These are phyloP conservation scores for Monilinia fructicola DNA, from an alignment of 2,329 filamentous ascomycete genomes.

Conservation along the genomic window DNA sequence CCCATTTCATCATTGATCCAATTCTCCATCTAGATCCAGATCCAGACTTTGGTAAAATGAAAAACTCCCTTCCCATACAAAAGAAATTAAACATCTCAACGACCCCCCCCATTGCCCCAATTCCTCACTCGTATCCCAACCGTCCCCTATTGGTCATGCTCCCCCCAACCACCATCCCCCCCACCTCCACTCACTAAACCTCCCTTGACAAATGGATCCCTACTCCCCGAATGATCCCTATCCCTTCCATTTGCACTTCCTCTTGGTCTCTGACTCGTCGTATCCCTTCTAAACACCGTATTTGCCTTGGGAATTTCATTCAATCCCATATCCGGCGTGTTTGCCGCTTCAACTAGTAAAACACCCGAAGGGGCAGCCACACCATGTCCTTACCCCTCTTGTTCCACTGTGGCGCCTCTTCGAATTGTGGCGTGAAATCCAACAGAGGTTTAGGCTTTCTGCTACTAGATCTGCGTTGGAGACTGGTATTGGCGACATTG, in stretches of 20 bases:
- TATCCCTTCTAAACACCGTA: conserved; percentile 36
- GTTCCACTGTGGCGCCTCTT: conserved; percentile 60
- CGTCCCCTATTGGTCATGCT: not conserved
- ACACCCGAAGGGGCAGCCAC: conserved; percentile 46
- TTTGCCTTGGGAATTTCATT: conserved; percentile 28
- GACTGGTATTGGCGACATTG: conserved; percentile 15
- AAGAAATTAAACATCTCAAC: not conserved
- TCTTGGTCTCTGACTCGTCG: conserved; percentile 16
- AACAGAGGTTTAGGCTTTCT: conserved; percentile 57
- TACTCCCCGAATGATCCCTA: conserved; percentile 17
- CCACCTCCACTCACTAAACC: conserved; percentile 23
- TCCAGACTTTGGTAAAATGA: too few relatives aligned
- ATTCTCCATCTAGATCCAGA: not conserved
- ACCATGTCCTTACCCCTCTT: conserved; percentile 52
- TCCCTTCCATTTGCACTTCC: conserved; percentile 24
- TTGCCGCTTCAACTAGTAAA: conserved; percentile 50
- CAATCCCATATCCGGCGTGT: conserved; percentile 29
- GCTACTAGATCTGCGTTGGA: conserved; percentile 20
- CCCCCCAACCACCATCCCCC: not conserved
- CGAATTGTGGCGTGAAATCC: conserved; percentile 64
- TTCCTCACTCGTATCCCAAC: not conserved
- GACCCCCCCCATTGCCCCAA: not conserved
- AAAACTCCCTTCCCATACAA: not conserved
- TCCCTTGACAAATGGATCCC: conserved; percentile 27
- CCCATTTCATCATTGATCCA: not conserved